phyloP scores from a whole-genome alignment of 345 rosid species.

The Corchorus capsularis region DNA sequence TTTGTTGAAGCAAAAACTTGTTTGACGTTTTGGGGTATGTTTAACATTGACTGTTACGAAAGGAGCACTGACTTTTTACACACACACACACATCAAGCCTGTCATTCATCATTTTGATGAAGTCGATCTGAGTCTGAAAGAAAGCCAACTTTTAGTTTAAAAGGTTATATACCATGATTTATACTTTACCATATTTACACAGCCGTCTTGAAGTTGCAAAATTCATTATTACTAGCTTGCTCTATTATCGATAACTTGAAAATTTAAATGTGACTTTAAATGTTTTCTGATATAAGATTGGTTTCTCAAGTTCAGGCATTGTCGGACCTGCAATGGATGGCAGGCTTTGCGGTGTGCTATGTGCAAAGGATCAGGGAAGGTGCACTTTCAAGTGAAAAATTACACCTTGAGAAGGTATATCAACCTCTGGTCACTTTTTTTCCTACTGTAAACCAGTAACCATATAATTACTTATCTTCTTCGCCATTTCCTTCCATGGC shows the following conservation, averaged over 20 bases:
- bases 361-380: slow-evolving; percentile 94
- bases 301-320: slow-evolving; percentile 54
- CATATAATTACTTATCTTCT: neutral
- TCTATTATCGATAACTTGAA: too few relatives aligned
- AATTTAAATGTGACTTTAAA: neutral
- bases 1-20: neutral
- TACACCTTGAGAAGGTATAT: slow-evolving; percentile 72
- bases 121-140: neutral
- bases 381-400: slow-evolving; percentile 80
- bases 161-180: neutral
- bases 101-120: neutral
- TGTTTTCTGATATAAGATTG: slow-evolving; percentile 8
- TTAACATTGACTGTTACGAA: neutral
- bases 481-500: neutral
- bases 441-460: neutral
- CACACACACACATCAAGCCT: neutral
- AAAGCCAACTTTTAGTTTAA: neutral
- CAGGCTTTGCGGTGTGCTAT: slow-evolving; percentile 82
- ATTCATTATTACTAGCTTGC: neutral
- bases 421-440: neutral
- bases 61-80: neutral
- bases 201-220: neutral
- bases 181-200: neutral
- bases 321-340: slow-evolving; percentile 86
- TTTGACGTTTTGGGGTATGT: neutral